These are phyloP conservation scores for Sphagnum contortum DNA, from an alignment of 225 moss, liverwort and hornwort species.

Conservation along the genomic window DNA sequence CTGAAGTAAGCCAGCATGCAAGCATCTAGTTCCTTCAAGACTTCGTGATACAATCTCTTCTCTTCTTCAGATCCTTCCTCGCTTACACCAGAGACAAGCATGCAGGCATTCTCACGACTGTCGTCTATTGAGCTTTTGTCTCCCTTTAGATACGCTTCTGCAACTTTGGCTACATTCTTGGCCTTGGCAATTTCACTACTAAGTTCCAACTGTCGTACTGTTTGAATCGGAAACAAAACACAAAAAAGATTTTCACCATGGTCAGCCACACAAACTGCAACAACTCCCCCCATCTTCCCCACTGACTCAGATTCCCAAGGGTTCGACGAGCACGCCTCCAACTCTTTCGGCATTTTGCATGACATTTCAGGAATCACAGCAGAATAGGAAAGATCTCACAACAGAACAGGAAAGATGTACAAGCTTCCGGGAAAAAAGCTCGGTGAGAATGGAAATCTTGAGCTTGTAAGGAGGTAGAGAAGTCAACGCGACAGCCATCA, in stretches of 20 bases:
- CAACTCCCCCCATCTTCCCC: no score
- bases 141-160: slow-evolving; percentile 38
- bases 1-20: slow-evolving; percentile 50
- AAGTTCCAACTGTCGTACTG: slow-evolving; percentile 48
- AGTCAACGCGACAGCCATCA: no score
- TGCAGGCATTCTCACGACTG: slow-evolving; percentile 29
- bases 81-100: slow-evolving; percentile 24
- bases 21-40: slow-evolving; percentile 39
- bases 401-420: no score
- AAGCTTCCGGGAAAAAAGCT: no score
- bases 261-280: neutral
- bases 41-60: slow-evolving; percentile 18
- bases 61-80: slow-evolving; percentile 14
- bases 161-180: slow-evolving; percentile 29
- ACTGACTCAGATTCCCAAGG: neutral
- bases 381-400: neutral
- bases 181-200: slow-evolving; percentile 17
- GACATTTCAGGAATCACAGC: neutral
- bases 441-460: no score
- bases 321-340: neutral
- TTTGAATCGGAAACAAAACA: neutral
- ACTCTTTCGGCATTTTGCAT: neutral
- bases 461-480: no score
- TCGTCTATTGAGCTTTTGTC: slow-evolving; percentile 19
- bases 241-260: neutral